Percentiles rank a stretch among this genome's conserved stretches.
phyloP scores from a whole-genome alignment of 2,329 filamentous ascomycete genomes.

The Pyricularia grisea region DNA sequence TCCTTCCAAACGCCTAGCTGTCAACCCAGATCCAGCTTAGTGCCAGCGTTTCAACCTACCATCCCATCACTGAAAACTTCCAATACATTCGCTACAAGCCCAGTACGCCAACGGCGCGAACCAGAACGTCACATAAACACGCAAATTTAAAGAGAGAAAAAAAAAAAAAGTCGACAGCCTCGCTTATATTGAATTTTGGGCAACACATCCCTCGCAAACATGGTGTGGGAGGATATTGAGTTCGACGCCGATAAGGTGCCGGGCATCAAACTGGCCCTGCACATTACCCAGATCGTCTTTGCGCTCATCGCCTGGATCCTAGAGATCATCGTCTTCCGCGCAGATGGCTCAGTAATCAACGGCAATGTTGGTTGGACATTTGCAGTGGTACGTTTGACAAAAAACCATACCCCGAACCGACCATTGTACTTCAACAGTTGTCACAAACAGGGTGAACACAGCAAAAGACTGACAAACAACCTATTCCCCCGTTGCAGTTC shows the following conservation, averaged over 20 bases:
- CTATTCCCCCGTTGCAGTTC: conserved; percentile 29
- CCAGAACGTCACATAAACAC: neutral
- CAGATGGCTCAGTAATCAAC: conserved; percentile 36
- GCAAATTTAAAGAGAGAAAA: no score
- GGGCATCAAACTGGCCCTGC: conserved; percentile 46
- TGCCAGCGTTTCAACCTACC: neutral
- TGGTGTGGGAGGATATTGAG: conserved; percentile 38
- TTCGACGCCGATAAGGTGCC: conserved; percentile 45
- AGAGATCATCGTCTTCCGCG: conserved; percentile 49
- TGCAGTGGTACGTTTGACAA: conserved; percentile 40
- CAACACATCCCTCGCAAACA: neutral
- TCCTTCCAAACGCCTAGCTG: neutral
- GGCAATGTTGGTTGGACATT: conserved; percentile 56
- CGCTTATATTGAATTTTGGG: neutral
- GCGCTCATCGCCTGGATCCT: conserved; percentile 48
- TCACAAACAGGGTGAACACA: neutral
- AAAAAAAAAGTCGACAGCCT: neutral
- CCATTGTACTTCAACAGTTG: neutral
- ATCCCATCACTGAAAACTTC: neutral
- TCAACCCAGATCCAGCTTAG: neutral
- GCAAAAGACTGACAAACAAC: neutral
- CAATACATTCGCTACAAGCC: neutral
- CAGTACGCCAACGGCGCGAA: neutral
- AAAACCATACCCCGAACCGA: neutral
- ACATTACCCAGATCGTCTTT: conserved; percentile 44